Conservation (phyloP, 2,329 filamentous ascomycete species). For the Pyrenochaeta sp. region DNA sequence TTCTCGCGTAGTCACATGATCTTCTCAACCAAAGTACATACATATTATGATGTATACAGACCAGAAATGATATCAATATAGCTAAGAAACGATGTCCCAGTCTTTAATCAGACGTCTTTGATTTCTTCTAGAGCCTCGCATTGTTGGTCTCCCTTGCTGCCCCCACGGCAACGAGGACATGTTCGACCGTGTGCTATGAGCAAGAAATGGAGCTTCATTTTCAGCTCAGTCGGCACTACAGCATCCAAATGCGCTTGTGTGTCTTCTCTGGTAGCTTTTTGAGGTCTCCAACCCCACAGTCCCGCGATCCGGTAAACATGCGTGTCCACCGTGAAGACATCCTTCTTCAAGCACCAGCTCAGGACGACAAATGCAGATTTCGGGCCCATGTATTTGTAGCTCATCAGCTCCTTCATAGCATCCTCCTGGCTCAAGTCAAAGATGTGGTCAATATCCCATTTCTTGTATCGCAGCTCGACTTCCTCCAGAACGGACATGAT, state of each 20-base stretch:
- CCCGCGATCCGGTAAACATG: slow-evolving; percentile 12
- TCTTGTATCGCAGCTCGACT: slow-evolving; percentile 8
- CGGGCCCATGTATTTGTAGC: slow-evolving; percentile 11
- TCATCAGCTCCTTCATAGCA: slow-evolving; percentile 13
- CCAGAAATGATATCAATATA: too few species aligned
- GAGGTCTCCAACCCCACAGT: slow-evolving; percentile 11
- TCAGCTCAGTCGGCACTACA: slow-evolving; percentile 2
- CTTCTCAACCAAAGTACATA: too few species aligned
- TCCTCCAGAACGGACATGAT: slow-evolving; percentile 9
- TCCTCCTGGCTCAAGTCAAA: slow-evolving; percentile 8
- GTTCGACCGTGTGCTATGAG: slow-evolving; percentile 10
- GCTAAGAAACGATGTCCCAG: too few species aligned
- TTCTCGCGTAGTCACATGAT: too few species aligned
- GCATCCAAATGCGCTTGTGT: slow-evolving; percentile 11
- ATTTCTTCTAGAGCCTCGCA: too few species aligned
- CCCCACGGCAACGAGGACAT: slow-evolving; percentile 7
- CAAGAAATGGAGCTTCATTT: slow-evolving; percentile 9
- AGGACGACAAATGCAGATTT: slow-evolving; percentile 13
- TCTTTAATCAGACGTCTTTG: too few species aligned
- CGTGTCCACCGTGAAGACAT: slow-evolving; percentile 9
- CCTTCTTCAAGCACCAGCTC: slow-evolving; percentile 12
- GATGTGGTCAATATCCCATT: slow-evolving; percentile 7
- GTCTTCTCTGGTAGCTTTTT: slow-evolving; percentile 6
- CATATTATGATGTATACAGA: too few species aligned
- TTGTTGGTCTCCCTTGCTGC: too few species aligned